Evolutionary conservation across 768 basidiomycete genomes (phyloP).

Genomic region (Tylopilus rubrobrunneus): DNA sequence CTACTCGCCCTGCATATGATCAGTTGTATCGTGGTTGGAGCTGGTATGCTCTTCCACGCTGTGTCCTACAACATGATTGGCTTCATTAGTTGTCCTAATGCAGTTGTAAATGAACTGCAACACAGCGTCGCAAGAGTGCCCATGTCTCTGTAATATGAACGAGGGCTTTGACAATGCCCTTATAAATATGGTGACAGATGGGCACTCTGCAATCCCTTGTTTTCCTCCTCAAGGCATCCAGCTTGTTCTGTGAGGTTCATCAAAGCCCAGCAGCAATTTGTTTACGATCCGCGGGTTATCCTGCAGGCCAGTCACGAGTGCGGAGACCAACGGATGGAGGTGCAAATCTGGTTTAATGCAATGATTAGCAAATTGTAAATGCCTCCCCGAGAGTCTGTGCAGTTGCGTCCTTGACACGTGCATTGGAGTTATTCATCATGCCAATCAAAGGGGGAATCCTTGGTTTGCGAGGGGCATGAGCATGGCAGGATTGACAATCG

Average conservation of each 20-base stretch:
- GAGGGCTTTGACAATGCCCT: conserved; percentile 80
- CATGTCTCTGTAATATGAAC: conserved; percentile 86
- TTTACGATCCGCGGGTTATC: too few species aligned
- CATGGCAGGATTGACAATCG: conserved; percentile 84
- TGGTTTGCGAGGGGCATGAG: conserved; percentile 90
- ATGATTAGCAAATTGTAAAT: conserved; percentile 88
- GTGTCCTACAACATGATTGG: background rate
- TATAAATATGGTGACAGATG: conserved; percentile 87
- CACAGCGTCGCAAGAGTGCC: conserved; percentile 21
- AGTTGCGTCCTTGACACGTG: conserved; percentile 92
- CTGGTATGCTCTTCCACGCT: conserved; percentile 32
- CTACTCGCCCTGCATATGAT: too few species aligned
- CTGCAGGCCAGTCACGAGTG: too few species aligned
- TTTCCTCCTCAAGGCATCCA: too few species aligned
- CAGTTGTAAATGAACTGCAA: too few species aligned
- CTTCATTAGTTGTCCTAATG: too few species aligned
- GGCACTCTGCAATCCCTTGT: too few species aligned
- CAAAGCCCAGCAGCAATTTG: too few species aligned
- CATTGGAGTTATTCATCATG: too few species aligned
- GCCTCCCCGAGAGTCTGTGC: conserved; percentile 96
- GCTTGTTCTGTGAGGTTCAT: too few species aligned
- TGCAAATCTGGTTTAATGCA: conserved; percentile 89
- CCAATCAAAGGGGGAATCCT: conserved; percentile 87
- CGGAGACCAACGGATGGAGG: too few species aligned
- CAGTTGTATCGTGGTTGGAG: conserved; percentile 7